Evolutionary conservation across 768 basidiomycete species (phyloP).

Genomic region (Rhizopogon vinicolor): DNA sequence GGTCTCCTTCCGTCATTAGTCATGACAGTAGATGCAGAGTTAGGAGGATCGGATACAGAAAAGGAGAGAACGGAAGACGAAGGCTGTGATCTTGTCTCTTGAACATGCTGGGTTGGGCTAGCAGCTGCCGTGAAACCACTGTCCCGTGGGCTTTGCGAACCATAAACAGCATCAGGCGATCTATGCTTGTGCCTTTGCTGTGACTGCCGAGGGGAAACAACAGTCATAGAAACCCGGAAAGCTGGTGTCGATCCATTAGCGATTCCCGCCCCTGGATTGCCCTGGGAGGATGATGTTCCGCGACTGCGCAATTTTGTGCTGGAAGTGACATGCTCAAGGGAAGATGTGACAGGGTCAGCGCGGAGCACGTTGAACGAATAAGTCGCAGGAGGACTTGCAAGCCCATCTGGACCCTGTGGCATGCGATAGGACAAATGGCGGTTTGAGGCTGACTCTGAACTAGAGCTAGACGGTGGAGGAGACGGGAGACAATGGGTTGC

Average conservation of each 20-base stretch:
- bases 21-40: conserved; percentile 20
- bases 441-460: conserved; percentile 22
- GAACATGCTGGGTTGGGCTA: background rate
- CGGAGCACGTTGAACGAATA: conserved; percentile 43
- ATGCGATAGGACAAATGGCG: background rate
- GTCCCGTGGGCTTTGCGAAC: conserved; percentile 9
- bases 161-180: conserved; percentile 9
- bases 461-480: conserved; percentile 22
- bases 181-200: background rate
- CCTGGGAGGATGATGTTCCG: conserved; percentile 9
- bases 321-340: conserved; percentile 41
- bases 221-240: conserved; percentile 32
- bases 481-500: conserved; percentile 13
- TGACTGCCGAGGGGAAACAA: background rate
- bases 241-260: conserved; percentile 30
- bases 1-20: conserved; percentile 23
- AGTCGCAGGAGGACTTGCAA: conserved; percentile 9
- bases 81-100: conserved; percentile 15
- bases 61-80: conserved; percentile 30
- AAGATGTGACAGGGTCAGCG: conserved; percentile 35
- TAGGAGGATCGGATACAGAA: conserved; percentile 27
- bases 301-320: conserved; percentile 35
- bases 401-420: conserved; percentile 11
- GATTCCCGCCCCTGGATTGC: conserved; percentile 16
- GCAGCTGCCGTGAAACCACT: background rate